phyloP scores from a whole-genome alignment of 805 yeast species.

The Yamadazyma akitaensis region DNA sequence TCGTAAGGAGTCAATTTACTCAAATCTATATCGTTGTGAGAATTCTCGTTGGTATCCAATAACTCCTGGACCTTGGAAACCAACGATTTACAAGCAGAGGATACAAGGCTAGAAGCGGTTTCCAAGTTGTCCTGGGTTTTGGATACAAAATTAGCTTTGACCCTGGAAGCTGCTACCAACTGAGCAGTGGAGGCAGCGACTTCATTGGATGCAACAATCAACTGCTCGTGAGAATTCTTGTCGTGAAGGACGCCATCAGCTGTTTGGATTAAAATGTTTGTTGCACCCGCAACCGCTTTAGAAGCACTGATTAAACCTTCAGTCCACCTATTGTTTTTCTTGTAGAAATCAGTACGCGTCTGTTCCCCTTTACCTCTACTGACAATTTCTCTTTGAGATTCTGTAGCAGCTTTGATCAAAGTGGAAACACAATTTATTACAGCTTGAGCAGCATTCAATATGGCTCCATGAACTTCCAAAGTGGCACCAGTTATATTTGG shows the following conservation, averaged over 20 bases:
- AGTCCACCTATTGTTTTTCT: slow-evolving; percentile 88
- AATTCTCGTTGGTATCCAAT: slow-evolving; percentile 36
- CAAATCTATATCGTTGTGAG: slow-evolving; percentile 53
- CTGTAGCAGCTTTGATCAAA: slow-evolving; percentile 72
- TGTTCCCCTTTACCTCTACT: slow-evolving; percentile 63
- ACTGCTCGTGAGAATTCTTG: slow-evolving; percentile 69
- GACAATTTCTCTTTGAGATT: slow-evolving; percentile 78
- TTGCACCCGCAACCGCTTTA: slow-evolving; percentile 78
- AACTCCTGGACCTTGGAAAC: slow-evolving; percentile 68
- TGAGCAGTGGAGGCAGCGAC: slow-evolving; percentile 93
- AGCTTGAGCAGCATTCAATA: slow-evolving; percentile 73
- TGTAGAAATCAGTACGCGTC: slow-evolving; percentile 71
- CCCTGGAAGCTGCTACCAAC: slow-evolving; percentile 86
- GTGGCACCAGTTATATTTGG: slow-evolving; percentile 55
- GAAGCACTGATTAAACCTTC: slow-evolving; percentile 91
- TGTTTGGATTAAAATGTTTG: slow-evolving; percentile 75
- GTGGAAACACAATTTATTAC: slow-evolving; percentile 74
- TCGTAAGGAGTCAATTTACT: slow-evolving; percentile 69
- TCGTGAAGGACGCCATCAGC: slow-evolving; percentile 78
- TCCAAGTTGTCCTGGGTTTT: slow-evolving; percentile 75
- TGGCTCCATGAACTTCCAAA: slow-evolving; percentile 69
- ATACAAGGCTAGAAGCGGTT: slow-evolving; percentile 62
- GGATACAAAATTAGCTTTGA: slow-evolving; percentile 74
- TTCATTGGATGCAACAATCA: slow-evolving; percentile 86
- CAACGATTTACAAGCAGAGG: slow-evolving; percentile 69